phyloP scores from a whole-genome alignment of 441 rosid species.

The Populus hybrid region DNA sequence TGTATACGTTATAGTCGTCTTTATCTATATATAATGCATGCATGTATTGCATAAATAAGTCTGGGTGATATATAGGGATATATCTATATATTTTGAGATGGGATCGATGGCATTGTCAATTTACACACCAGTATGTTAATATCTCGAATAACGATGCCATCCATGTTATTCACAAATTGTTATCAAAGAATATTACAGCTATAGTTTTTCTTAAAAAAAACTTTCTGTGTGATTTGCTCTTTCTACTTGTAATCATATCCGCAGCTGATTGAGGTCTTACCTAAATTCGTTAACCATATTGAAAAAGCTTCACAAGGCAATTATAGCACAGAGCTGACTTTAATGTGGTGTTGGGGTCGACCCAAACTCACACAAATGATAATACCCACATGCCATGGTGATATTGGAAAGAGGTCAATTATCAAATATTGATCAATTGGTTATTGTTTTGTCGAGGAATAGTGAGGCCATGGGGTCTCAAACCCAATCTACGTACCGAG shows the following conservation, averaged over 20 bases:
- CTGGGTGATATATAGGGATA: conserved; percentile 4
- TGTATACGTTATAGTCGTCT: conserved; percentile 6
- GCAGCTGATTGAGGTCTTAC: conserved; percentile 15
- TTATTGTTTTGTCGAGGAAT: conserved; percentile 21
- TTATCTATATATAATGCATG: conserved; percentile 5
- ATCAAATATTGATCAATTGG: conserved; percentile 11
- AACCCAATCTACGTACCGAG: conserved; percentile 28
- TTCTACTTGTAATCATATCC: conserved; percentile 27
- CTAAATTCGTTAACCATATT: conserved; percentile 30
- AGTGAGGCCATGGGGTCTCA: conserved; percentile 11
- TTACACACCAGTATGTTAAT: background rate
- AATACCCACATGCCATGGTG: conserved; percentile 28
- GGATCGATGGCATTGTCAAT: conserved; percentile 21
- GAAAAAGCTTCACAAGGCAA: conserved; percentile 34
- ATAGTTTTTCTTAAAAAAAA: background rate
- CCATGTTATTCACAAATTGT: conserved; percentile 14
- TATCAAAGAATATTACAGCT: background rate
- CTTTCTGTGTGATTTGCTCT: conserved; percentile 13
- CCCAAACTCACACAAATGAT: conserved; percentile 19
- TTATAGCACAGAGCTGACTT: conserved; percentile 41
- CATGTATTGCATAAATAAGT: conserved; percentile 11
- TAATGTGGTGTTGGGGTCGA: conserved; percentile 22
- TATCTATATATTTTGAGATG: conserved; percentile 11
- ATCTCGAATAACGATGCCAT: conserved; percentile 18
- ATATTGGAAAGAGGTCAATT: conserved; percentile 19